phyloP scores from a whole-genome alignment of 176 grass and related monocot species.

The maize (Zea mays) region DNA sequence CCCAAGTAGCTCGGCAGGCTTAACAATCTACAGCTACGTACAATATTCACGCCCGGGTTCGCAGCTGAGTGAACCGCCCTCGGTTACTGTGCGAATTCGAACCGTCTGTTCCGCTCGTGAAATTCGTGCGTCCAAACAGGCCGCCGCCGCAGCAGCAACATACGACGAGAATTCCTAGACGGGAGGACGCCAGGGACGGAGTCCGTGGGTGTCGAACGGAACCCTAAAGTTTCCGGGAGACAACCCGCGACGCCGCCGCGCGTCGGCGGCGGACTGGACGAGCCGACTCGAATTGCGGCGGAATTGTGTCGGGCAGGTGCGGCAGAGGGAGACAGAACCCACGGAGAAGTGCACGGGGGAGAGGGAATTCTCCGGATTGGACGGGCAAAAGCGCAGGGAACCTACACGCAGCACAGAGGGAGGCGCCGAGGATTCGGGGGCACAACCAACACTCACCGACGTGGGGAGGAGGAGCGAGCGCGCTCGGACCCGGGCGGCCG shows the following conservation, averaged over 20 bases:
- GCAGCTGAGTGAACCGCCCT: neutral
- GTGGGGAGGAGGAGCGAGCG: neutral
- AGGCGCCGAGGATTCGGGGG: neutral
- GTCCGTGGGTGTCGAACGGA: neutral
- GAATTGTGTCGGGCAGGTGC: neutral
- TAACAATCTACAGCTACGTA: neutral
- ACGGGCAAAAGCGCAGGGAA: neutral
- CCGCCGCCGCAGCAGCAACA: too few species aligned
- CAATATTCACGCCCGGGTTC: too few species aligned
- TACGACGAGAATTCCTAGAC: neutral
- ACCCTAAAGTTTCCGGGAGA: neutral
- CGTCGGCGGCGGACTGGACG: neutral
- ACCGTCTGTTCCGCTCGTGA: neutral
- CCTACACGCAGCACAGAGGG: too few species aligned
- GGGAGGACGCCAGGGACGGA: neutral
- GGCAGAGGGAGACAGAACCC: neutral
- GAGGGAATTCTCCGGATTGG: neutral
- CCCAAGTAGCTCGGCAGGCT: neutral
- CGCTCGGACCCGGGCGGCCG: neutral
- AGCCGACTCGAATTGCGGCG: constrained; percentile 1
- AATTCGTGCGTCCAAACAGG: neutral
- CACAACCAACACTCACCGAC: neutral
- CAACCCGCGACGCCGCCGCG: neutral
- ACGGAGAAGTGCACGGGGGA: neutral
- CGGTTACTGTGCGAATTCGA: neutral